These are phyloP conservation scores for Camelina laxa DNA, from an alignment of 345 rosid species.

Conservation along the genomic window DNA sequence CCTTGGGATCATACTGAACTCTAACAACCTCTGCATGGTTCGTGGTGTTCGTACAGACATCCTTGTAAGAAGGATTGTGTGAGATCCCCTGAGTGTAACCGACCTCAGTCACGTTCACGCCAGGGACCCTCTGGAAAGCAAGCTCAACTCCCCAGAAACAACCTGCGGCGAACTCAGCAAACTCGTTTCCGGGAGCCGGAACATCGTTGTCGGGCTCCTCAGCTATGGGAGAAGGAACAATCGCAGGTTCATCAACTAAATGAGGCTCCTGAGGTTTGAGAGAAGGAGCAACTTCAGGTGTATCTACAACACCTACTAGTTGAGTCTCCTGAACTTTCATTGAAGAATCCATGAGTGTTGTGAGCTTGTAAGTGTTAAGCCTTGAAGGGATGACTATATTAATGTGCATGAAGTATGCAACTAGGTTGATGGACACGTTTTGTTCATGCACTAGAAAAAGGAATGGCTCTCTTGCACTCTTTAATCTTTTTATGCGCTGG, in stretches of 20 bases:
- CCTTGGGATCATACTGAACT: constrained; percentile 86
- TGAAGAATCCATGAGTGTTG: constrained; percentile 17
- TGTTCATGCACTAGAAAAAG: background rate
- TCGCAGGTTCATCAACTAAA: constrained; percentile 41
- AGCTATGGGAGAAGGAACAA: constrained; percentile 62
- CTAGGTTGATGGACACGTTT: constrained; percentile 21
- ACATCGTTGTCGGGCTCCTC: constrained; percentile 76
- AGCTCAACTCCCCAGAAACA: constrained; percentile 98
- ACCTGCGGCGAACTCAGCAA: constrained; percentile 88
- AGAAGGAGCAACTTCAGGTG: constrained; percentile 50
- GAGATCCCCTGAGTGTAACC: constrained; percentile 77
- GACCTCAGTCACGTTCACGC: constrained; percentile 78
- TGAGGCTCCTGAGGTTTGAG: constrained; percentile 55
- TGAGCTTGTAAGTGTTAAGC: too few relatives aligned
- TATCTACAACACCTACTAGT: constrained; percentile 26
- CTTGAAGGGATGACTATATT: too few relatives aligned
- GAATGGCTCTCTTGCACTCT: background rate
- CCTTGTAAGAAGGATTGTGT: constrained; percentile 74
- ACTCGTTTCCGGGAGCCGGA: constrained; percentile 78
- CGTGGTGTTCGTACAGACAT: constrained; percentile 74
- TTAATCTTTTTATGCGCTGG: background rate
- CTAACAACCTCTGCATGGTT: constrained; percentile 81
- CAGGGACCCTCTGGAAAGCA: constrained; percentile 78
- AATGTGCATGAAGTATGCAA: background rate
- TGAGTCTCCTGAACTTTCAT: background rate